These are phyloP conservation scores for Bolboschoenoplectus hybrid DNA, from an alignment of 202 grass and related monocot species.

Conservation along the genomic window DNA sequence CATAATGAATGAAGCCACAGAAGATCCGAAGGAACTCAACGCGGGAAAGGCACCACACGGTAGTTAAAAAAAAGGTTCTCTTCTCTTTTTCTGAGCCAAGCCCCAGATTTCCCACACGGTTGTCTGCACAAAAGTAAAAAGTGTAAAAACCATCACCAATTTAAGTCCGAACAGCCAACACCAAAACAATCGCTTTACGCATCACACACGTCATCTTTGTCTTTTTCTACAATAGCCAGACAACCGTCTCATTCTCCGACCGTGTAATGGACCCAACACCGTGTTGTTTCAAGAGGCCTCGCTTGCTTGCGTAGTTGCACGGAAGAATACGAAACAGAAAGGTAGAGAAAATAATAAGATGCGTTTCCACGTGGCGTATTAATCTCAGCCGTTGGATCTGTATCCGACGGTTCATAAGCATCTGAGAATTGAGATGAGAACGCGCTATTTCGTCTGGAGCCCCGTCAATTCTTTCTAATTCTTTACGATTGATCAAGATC, in stretches of 20 bases:
- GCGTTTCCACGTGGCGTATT: background rate
- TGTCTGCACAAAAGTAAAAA: background rate
- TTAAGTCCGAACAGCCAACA: background rate
- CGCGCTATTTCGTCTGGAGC: background rate
- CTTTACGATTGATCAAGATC: background rate
- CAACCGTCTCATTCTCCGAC: background rate
- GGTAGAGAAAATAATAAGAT: background rate
- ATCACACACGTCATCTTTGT: background rate
- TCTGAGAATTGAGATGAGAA: background rate
- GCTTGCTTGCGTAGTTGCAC: background rate
- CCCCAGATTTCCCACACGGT: background rate
- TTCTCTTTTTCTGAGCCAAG: background rate
- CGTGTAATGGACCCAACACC: background rate
- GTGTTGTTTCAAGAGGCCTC: background rate
- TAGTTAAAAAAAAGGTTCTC: background rate
- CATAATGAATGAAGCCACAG: no score
- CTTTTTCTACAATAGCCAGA: background rate
- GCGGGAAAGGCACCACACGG: background rate
- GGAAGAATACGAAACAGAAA: background rate
- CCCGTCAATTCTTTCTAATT: background rate
- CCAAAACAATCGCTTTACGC: background rate
- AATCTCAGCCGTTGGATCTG: background rate
- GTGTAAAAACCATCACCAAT: background rate
- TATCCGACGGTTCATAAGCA: background rate
- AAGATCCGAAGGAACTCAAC: background rate